Conservation (phyloP, 2,329 filamentous ascomycete genomes). For the Cercospora sojina region DNA sequence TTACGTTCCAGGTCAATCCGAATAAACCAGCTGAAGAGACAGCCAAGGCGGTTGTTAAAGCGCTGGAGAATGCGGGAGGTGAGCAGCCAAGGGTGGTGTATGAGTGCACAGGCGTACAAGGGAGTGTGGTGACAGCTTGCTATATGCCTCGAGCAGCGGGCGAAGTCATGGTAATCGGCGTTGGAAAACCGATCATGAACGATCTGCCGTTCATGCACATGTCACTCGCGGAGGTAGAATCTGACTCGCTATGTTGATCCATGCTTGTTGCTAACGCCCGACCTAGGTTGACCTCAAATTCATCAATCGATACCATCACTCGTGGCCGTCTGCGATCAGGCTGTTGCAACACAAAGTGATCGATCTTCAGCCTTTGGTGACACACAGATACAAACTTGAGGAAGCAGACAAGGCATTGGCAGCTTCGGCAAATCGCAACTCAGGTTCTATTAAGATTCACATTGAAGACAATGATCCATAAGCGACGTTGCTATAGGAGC, state of each 20-base stretch:
- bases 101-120: conserved; percentile 40
- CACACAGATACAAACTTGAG: conserved; percentile 63
- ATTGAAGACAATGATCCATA: conserved; percentile 49
- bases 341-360: conserved; percentile 60
- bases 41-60: conserved; percentile 29
- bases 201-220: conserved; percentile 42
- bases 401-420: conserved; percentile 59
- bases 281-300: conserved; percentile 60
- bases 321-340: conserved; percentile 66
- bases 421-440: conserved; percentile 52
- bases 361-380: conserved; percentile 61
- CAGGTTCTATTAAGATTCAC: conserved; percentile 61
- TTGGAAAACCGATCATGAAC: conserved; percentile 38
- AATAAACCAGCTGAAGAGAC: conserved; percentile 28
- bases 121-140: conserved; percentile 35
- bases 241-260: background rate
- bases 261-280: background rate
- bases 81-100: conserved; percentile 35
- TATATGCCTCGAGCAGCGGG: conserved; percentile 32
- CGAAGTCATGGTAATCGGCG: conserved; percentile 40
- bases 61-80: conserved; percentile 27
- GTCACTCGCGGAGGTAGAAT: conserved; percentile 31
- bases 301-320: conserved; percentile 69
- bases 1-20: conserved; percentile 31
- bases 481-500: background rate